A percentile compares a stretch with the other conserved stretches of the same genome.
These are phyloP conservation scores for Artomyces pyxidatus DNA, from an alignment of 768 basidiomycete species.

Conservation along the genomic window DNA sequence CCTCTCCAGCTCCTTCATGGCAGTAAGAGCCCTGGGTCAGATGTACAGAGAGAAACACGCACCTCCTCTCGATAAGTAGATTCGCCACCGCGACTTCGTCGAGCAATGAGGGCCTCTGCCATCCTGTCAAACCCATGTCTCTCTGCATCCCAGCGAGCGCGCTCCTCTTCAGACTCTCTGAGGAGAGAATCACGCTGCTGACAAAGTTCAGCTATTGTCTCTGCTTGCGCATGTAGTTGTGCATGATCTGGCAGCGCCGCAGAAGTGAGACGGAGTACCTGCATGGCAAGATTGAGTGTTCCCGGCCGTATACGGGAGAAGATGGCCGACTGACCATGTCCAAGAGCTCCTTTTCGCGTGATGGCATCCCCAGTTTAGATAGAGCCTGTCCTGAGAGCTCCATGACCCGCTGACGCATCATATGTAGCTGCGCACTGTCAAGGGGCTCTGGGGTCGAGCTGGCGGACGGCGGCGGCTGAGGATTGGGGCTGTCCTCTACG, in stretches of 20 bases:
- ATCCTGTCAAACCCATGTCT: conserved; percentile 56
- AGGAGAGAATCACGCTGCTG: conserved; percentile 53
- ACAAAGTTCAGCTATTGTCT: conserved; percentile 46
- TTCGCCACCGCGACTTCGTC: conserved; percentile 33
- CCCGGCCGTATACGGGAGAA: conserved; percentile 1
- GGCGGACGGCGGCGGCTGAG: conserved; percentile 10
- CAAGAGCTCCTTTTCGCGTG: conserved; percentile 41
- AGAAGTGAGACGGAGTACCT: conserved; percentile 44
- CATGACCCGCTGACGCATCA: conserved; percentile 38
- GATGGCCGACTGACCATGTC: conserved; percentile 44
- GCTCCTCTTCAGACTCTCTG: conserved; percentile 46
- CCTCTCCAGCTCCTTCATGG: conserved; percentile 46
- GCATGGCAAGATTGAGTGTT: conserved; percentile 3
- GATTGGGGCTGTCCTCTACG: conserved; percentile 21
- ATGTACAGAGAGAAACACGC: conserved; percentile 14
- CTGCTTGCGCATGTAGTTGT: conserved; percentile 51
- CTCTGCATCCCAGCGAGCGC: conserved; percentile 54
- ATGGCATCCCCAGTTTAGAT: conserved; percentile 18
- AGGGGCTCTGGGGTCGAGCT: conserved; percentile 29
- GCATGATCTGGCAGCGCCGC: conserved; percentile 29
- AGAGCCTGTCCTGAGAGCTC: conserved; percentile 32
- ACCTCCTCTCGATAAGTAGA: conserved; percentile 37
- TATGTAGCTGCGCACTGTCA: conserved; percentile 38
- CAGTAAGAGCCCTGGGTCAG: conserved; percentile 4
- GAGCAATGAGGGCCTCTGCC: conserved; percentile 56